phyloP scores from a whole-genome alignment of 495 filamentous ascomycete species.

The Penicillium verhagenii region DNA sequence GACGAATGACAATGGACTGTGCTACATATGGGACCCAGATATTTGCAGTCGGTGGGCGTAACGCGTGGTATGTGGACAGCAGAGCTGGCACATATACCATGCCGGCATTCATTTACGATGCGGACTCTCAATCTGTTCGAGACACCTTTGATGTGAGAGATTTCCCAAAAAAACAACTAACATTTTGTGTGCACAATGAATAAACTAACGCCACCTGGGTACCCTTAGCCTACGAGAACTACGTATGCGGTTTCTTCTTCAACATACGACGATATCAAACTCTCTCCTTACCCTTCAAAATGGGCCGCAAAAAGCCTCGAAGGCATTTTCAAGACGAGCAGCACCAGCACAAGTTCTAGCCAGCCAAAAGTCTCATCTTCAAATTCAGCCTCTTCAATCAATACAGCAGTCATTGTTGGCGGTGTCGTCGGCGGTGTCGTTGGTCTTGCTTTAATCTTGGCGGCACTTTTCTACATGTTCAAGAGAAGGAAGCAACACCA shows the following conservation, averaged over 20 bases:
- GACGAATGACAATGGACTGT: conserved; percentile 15
- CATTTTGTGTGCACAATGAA: no score
- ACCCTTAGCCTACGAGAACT: not conserved
- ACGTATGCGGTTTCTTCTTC: conserved; percentile 8
- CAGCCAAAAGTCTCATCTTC: not conserved
- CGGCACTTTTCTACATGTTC: not conserved
- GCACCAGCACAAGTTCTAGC: not conserved
- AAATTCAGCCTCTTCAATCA: not conserved
- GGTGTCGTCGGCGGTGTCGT: not conserved
- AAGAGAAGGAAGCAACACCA: not conserved
- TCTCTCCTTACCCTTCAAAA: conserved; percentile 9
- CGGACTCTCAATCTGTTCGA: conserved; percentile 9
- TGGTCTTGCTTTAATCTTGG: not conserved
- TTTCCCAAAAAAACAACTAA: no score
- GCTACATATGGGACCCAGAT: conserved; percentile 15
- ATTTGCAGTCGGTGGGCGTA: conserved; percentile 16
- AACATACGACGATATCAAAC: conserved; percentile 8
- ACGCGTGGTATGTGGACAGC: conserved; percentile 8
- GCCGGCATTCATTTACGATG: conserved; percentile 19
- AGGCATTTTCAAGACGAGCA: not conserved
- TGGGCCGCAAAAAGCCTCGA: conserved; percentile 4
- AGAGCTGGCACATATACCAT: conserved; percentile 12
- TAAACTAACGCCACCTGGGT: conserved; percentile 2
- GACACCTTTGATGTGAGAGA: conserved; percentile 12
- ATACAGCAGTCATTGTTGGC: not conserved